Base-by-base conservation (phyloP, 1,284 basidiomycete species). In the Malassezia brasiliensis region DNA sequence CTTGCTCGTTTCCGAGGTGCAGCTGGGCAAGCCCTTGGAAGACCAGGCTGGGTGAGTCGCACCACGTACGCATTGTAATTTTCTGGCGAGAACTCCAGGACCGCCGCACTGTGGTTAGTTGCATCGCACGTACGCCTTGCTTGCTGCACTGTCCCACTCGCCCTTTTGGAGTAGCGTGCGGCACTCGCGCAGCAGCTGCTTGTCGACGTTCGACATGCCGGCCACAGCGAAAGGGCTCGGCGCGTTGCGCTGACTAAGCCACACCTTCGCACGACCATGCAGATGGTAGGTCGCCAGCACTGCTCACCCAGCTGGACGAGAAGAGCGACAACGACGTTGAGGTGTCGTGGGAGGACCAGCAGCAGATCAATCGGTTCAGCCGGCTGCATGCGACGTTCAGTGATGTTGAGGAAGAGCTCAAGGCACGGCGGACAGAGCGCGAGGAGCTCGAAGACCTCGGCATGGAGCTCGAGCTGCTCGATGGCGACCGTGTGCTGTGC, bases 331-430 rank as follows among this genome's bases (percentile, higher is more conserved):
- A 90, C 65, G 82, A 83, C 35, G 78, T 80, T 56, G 88, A 93
- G 75, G 90, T 96, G 47, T 88, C 87, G 25, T 93, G 89, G 90
- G 87, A 90, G 81, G 91, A 98, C 76, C 91, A 96, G 76, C 83
- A 90, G 67, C 81, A 82, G 17, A 98, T 96, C 78, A 96, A 88
- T 77, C 80, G 82, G 0, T 96, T 98, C 75, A 93, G 88, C 0
- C 90, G 90, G 69, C 79, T 93, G 44, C 96, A 96, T 74, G 84
- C 83, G 5, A 82, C 88, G 38, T 75, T 87, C 53, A 80, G 83
- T 10, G 81, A 82, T 42, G 79, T 90, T 37, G 82, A 86, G 63
- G 87, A 86, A 54, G 83, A 83, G 59, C 79, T 93, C 37, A 80
- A 83, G 50, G 76, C 76, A 30, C 80, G 88, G 20, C 71, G 90